These are phyloP conservation scores for Trypanosoma theileri DNA, from an alignment of 208 protist species.

Conservation along the genomic window DNA sequence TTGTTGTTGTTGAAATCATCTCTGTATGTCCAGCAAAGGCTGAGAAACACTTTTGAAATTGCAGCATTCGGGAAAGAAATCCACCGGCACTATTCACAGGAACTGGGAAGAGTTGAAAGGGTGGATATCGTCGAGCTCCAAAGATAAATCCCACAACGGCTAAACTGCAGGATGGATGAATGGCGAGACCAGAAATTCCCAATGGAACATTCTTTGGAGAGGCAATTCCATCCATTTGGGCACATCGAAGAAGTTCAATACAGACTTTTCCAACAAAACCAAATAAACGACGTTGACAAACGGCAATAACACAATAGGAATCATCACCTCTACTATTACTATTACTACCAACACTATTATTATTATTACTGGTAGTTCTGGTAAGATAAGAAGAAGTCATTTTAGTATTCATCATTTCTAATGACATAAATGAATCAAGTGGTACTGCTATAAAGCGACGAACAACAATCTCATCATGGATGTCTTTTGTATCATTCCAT, in stretches of 20 bases:
- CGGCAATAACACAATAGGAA: constrained; percentile 37
- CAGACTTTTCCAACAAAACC: constrained; percentile 37
- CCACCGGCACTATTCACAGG: constrained; percentile 21
- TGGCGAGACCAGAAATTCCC: constrained; percentile 45
- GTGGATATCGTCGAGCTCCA: constrained; percentile 29
- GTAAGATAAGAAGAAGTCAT: neutral
- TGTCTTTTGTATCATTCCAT: constrained; percentile 10
- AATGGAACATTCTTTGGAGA: constrained; percentile 32
- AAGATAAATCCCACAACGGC: constrained; percentile 45
- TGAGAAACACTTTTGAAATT: constrained; percentile 21
- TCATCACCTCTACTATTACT: neutral
- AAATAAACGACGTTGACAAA: constrained; percentile 42
- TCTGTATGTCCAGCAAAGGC: too few species aligned
- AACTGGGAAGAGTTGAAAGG: constrained; percentile 48
- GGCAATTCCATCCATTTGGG: constrained; percentile 27
- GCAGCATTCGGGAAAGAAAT: constrained; percentile 24
- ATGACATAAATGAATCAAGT: constrained; percentile 10
- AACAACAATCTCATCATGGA: constrained; percentile 22
- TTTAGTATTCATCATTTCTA: neutral
- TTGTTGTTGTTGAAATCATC: constrained; percentile 3
- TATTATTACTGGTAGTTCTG: too few species aligned
- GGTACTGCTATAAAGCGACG: constrained; percentile 18
- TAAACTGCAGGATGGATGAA: constrained; percentile 61
- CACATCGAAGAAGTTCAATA: constrained; percentile 52
- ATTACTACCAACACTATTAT: too few species aligned